Conservation (phyloP, 2,329 filamentous ascomycete genomes). For the Ophiostoma sp. region DNA sequence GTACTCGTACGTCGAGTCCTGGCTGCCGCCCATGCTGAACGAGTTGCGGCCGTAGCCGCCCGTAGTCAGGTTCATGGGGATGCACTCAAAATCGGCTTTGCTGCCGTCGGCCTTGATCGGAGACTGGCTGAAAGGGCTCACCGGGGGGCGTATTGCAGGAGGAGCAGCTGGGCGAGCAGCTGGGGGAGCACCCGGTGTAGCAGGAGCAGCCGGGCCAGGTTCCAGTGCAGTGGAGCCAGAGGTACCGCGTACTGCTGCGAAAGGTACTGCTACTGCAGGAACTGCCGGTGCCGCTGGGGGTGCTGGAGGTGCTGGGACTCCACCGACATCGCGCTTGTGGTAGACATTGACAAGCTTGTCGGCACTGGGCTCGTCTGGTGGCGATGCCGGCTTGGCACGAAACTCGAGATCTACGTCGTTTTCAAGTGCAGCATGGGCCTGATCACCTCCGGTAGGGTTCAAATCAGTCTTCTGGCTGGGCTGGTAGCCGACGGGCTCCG, state of each 20-base stretch:
- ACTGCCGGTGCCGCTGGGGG: neutral
- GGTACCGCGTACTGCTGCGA: neutral
- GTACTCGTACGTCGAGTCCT: slow-evolving; percentile 69
- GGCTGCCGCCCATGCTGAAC: slow-evolving; percentile 58
- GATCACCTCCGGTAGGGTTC: neutral
- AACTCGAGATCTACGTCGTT: neutral
- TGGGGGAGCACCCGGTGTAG: neutral
- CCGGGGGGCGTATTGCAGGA: neutral
- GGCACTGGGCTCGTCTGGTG: neutral
- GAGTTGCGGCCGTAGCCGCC: slow-evolving; percentile 42
- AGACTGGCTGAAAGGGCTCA: neutral
- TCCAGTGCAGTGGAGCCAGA: neutral
- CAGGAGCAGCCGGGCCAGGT: neutral
- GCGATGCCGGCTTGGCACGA: neutral
- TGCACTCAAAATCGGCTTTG: slow-evolving; percentile 45
- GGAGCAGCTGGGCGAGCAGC: neutral
- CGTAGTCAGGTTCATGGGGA: slow-evolving; percentile 54
- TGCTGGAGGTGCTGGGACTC: neutral
- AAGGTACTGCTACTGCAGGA: neutral
- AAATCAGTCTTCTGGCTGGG: slow-evolving; percentile 19
- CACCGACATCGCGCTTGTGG: slow-evolving; percentile 9
- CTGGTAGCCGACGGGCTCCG: slow-evolving; percentile 32
- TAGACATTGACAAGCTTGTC: slow-evolving; percentile 22
- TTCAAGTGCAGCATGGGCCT: slow-evolving; percentile 2
- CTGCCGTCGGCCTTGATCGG: slow-evolving; percentile 37